Evolutionary conservation across 2,329 filamentous ascomycete genomes (phyloP).

Genomic region (Leptographium wingfieldii): DNA sequence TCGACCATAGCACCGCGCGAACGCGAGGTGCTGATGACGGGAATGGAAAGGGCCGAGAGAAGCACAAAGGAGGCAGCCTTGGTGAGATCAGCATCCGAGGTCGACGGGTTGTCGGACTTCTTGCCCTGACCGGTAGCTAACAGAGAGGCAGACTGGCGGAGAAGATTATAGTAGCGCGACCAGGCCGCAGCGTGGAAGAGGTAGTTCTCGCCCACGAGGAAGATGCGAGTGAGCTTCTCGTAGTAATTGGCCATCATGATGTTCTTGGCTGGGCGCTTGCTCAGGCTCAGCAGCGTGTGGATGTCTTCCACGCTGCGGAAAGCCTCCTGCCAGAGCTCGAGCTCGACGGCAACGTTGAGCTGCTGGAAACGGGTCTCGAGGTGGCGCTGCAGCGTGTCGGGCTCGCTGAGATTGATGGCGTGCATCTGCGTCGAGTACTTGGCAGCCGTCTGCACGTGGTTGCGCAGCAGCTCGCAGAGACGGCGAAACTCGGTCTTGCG

Average conservation of each 20-base stretch:
- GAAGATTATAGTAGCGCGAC: slow-evolving; percentile 93
- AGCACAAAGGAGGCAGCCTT: slow-evolving; percentile 93
- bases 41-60: slow-evolving; percentile 89
- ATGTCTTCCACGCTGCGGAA: slow-evolving; percentile 99
- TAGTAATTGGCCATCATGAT: slow-evolving; percentile 99
- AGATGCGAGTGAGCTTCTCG: slow-evolving; percentile 96
- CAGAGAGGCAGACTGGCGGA: slow-evolving; percentile 76
- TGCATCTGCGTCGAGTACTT: slow-evolving; percentile 99
- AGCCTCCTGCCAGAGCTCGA: slow-evolving; percentile 98
- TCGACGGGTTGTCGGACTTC: slow-evolving; percentile 88
- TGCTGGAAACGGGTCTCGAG: slow-evolving; percentile 97
- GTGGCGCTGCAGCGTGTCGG: slow-evolving; percentile 93
- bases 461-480: slow-evolving; percentile 93
- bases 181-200: slow-evolving; percentile 97
- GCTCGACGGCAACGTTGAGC: slow-evolving; percentile 92
- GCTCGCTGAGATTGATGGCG: slow-evolving; percentile 95
- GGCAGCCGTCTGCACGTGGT: slow-evolving; percentile 97
- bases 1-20: slow-evolving; percentile 93
- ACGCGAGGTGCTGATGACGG: slow-evolving; percentile 95
- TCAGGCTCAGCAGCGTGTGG: slow-evolving; percentile 90
- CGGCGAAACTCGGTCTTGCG: slow-evolving; percentile 98
- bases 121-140: slow-evolving; percentile 75
- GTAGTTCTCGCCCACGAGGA: slow-evolving; percentile 98
- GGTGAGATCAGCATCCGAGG: slow-evolving; percentile 80
- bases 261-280: slow-evolving; percentile 97